Conservation (phyloP, 306 rosid genomes). For the Coriaria nepalensis region DNA sequence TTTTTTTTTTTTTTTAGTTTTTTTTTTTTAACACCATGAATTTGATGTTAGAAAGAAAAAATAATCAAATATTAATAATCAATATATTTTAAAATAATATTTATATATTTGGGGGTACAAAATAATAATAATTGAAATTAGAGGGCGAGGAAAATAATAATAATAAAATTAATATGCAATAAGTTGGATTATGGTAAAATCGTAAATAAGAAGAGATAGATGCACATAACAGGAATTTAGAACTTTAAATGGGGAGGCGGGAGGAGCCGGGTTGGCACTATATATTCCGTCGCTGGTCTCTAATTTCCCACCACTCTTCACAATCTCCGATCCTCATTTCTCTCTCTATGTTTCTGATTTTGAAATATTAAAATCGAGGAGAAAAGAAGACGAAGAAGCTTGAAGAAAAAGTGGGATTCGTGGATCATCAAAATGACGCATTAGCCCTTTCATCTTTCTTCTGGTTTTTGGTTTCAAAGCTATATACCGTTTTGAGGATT, state of each 20-base stretch:
- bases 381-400: background rate
- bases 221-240: background rate
- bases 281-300: slow-evolving; percentile 1
- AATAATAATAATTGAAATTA: too few relatives aligned
- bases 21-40: too few relatives aligned
- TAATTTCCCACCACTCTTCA: background rate
- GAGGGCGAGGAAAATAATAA: too few relatives aligned
- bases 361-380: background rate
- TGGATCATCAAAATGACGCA: background rate
- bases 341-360: background rate
- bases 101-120: too few relatives aligned
- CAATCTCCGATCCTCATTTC: background rate
- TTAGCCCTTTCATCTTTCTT: slow-evolving; percentile 7
- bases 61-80: too few relatives aligned
- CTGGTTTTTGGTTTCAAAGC: too few relatives aligned
- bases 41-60: too few relatives aligned
- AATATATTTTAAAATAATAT: too few relatives aligned
- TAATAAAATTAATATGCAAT: background rate
- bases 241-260: slow-evolving; percentile 4
- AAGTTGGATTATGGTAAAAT: background rate
- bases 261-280: slow-evolving; percentile 9
- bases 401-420: background rate
- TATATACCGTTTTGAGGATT: too few relatives aligned
- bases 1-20: too few relatives aligned
- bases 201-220: background rate